These are phyloP conservation scores for Retiboletus fuscus DNA, from an alignment of 1,284 basidiomycete species.

Conservation along the genomic window DNA sequence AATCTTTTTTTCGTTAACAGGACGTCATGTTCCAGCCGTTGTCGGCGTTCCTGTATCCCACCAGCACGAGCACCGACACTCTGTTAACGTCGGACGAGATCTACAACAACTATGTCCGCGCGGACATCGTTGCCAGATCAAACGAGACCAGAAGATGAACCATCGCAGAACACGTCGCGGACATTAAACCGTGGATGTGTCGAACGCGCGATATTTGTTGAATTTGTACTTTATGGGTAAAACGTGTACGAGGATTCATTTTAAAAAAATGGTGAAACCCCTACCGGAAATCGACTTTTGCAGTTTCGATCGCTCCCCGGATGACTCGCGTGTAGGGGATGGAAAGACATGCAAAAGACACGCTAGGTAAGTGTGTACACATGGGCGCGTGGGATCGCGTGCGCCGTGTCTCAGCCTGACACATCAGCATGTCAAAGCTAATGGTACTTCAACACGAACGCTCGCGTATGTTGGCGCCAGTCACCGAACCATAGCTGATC, in stretches of 20 bases:
- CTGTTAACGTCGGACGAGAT: conserved; percentile 68
- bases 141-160: conserved; percentile 32
- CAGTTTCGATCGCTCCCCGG: no score
- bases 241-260: not conserved
- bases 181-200: not conserved
- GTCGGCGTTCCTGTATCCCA: conserved; percentile 61
- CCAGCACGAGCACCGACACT: conserved; percentile 60
- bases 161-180: not conserved
- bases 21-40: conserved; percentile 52
- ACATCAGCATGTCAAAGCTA: no score
- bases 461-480: no score
- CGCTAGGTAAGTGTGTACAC: no score
- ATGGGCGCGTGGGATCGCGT: no score
- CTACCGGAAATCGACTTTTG: no score
- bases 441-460: no score
- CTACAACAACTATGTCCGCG: conserved; percentile 70
- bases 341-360: no score
- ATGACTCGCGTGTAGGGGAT: no score
- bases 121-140: conserved; percentile 51
- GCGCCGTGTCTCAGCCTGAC: no score
- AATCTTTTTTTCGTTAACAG: not conserved
- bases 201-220: not conserved
- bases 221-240: conserved; percentile 7
- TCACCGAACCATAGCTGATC: no score
- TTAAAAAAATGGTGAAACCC: no score